phyloP scores from a whole-genome alignment of 1,284 basidiomycete species.

The Dichomitus squalens region DNA sequence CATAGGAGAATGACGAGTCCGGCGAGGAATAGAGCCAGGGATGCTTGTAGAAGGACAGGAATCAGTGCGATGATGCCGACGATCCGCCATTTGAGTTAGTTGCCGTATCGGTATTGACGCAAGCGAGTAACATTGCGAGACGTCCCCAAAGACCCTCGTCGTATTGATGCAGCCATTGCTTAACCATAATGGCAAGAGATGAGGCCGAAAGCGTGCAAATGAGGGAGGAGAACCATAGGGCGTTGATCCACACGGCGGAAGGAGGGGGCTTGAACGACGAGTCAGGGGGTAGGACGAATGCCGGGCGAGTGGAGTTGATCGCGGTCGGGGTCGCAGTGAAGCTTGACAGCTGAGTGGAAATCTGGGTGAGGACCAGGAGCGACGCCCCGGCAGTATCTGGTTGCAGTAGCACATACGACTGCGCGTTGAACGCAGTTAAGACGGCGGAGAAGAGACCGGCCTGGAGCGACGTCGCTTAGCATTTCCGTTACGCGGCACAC shows the following conservation, averaged over 20 bases:
- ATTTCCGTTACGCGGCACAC: background rate
- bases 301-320: constrained; percentile 9
- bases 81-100: constrained; percentile 13
- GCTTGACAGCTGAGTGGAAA: constrained; percentile 5
- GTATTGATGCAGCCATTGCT: constrained; percentile 23
- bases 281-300: background rate
- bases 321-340: constrained; percentile 3
- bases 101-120: constrained; percentile 15
- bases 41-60: constrained; percentile 9
- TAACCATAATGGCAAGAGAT: constrained; percentile 14
- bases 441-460: background rate
- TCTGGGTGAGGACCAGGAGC: constrained; percentile 1
- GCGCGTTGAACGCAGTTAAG: constrained; percentile 9
- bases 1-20: background rate
- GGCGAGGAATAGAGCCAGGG: background rate
- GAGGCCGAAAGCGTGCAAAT: constrained; percentile 60
- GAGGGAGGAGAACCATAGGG: constrained; percentile 66
- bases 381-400: background rate
- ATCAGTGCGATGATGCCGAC: constrained; percentile 10
- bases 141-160: constrained; percentile 6
- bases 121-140: constrained; percentile 13
- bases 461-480: background rate
- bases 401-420: constrained; percentile 11
- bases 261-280: background rate
- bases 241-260: constrained; percentile 51